Evolutionary conservation across 345 rosid species (phyloP).

Genomic region (Gossypium arboreum): DNA sequence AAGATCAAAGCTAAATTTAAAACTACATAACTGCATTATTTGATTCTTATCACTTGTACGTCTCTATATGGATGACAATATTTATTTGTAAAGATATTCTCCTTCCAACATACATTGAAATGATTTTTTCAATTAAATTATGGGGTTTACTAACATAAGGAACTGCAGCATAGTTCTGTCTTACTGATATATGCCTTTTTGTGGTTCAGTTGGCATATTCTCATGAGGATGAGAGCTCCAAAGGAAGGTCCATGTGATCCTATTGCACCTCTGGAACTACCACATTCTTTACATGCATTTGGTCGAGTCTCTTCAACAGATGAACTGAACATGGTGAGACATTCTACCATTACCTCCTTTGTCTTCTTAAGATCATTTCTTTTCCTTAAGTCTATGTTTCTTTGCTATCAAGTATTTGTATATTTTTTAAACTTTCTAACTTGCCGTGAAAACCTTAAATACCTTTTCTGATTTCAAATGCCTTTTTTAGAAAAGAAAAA

Average conservation of each 20-base stretch:
- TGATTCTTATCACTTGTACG: background rate
- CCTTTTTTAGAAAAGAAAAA: background rate
- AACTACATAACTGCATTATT: background rate
- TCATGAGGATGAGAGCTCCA: constrained; percentile 84
- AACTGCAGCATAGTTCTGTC: background rate
- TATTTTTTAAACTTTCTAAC: background rate
- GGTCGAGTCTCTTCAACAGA: constrained; percentile 69
- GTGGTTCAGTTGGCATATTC: constrained; percentile 75
- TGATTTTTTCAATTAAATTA: background rate
- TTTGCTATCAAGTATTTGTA: background rate
- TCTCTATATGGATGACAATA: background rate
- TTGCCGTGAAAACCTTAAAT: background rate
- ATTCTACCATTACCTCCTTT: constrained; percentile 9
- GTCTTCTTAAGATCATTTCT: background rate
- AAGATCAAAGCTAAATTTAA: background rate
- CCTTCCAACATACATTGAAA: background rate
- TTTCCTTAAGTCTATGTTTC: background rate
- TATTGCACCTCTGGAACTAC: constrained; percentile 84
- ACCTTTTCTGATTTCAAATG: background rate
- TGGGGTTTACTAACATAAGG: background rate
- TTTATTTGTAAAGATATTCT: constrained; percentile 1
- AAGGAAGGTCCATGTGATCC: constrained; percentile 77
- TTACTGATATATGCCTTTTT: constrained; percentile 3
- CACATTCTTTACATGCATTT: constrained; percentile 90
- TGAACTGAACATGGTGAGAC: constrained; percentile 54